Percentiles rank a stretch among this genome's conserved stretches.
Evolutionary conservation across 352 stramenopile genomes (phyloP).

Genomic region (Pythium folliculosum): DNA sequence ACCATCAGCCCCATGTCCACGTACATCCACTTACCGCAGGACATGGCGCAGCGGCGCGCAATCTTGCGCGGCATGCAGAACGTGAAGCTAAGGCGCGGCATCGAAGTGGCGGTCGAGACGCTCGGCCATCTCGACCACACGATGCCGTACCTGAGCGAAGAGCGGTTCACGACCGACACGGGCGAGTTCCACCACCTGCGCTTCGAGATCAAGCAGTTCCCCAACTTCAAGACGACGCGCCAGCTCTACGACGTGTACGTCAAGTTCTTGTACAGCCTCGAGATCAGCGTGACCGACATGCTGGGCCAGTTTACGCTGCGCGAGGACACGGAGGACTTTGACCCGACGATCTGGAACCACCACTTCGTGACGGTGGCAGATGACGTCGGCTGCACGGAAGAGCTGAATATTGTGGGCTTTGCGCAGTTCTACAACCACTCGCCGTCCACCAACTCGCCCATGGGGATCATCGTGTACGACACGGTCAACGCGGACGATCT

Average conservation of each 20-base stretch:
- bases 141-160: slow-evolving; percentile 12
- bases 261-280: slow-evolving; percentile 46
- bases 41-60: slow-evolving; percentile 2
- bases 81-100: slow-evolving; percentile 39
- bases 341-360: slow-evolving; percentile 41
- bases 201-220: slow-evolving; percentile 35
- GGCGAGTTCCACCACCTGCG: slow-evolving; percentile 14
- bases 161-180: slow-evolving; percentile 7
- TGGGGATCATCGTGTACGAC: slow-evolving; percentile 35
- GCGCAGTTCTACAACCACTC: slow-evolving; percentile 34
- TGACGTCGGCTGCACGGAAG: slow-evolving; percentile 13
- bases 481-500: slow-evolving; percentile 49
- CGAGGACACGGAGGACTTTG: slow-evolving; percentile 46
- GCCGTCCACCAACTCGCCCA: slow-evolving; percentile 10
- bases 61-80: slow-evolving; percentile 31
- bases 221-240: slow-evolving; percentile 34
- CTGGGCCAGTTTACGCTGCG: slow-evolving; percentile 47
- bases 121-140: slow-evolving; percentile 9
- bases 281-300: slow-evolving; percentile 53
- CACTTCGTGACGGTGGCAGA: slow-evolving; percentile 36
- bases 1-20: slow-evolving; percentile 15
- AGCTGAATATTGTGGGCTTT: slow-evolving; percentile 30
- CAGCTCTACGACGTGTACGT: slow-evolving; percentile 47
- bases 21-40: slow-evolving; percentile 16
- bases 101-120: background rate